phyloP scores from a whole-genome alignment of 495 filamentous ascomycete species.

The Rhypophila decipiens region DNA sequence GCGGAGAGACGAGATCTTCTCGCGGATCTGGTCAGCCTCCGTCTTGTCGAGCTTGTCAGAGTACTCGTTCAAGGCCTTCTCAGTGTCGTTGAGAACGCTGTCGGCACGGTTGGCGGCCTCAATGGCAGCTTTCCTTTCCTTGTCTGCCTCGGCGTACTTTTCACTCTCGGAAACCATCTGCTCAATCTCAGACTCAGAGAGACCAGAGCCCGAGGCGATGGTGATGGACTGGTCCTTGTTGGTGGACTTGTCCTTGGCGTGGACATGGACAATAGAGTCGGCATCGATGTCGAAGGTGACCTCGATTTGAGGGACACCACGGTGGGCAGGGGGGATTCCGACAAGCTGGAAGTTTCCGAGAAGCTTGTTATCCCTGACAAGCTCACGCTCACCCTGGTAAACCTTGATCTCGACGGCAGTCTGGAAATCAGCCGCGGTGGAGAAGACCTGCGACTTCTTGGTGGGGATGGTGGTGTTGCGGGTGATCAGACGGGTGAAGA shows the following conservation, averaged over 20 bases:
- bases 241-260: constrained; percentile 98
- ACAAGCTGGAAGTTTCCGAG: constrained; percentile 99
- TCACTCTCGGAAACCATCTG: constrained; percentile 96
- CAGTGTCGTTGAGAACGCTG: constrained; percentile 92
- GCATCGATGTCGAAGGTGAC: constrained; percentile 99
- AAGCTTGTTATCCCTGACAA: constrained; percentile 98
- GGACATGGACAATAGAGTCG: constrained; percentile 97
- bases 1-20: constrained; percentile 86
- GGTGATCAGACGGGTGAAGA: constrained; percentile 99
- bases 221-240: constrained; percentile 99
- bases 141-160: constrained; percentile 90
- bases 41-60: constrained; percentile 94
- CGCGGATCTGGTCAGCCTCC: constrained; percentile 82
- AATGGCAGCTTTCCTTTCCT: constrained; percentile 92
- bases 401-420: constrained; percentile 99
- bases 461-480: constrained; percentile 99
- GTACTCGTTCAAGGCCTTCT: constrained; percentile 96
- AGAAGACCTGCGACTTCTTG: constrained; percentile 99
- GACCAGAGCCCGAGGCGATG: constrained; percentile 96
- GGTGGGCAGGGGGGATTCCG: constrained; percentile 94
- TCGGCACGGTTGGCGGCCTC: constrained; percentile 96
- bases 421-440: constrained; percentile 98
- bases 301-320: constrained; percentile 96
- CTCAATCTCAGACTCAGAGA: constrained; percentile 90
- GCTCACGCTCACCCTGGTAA: constrained; percentile 99